Evolutionary conservation across 331 rosid genomes (phyloP), one percentile per base, ranked within the genome.

Genomic region (Phaseolus coccineus): DNA sequence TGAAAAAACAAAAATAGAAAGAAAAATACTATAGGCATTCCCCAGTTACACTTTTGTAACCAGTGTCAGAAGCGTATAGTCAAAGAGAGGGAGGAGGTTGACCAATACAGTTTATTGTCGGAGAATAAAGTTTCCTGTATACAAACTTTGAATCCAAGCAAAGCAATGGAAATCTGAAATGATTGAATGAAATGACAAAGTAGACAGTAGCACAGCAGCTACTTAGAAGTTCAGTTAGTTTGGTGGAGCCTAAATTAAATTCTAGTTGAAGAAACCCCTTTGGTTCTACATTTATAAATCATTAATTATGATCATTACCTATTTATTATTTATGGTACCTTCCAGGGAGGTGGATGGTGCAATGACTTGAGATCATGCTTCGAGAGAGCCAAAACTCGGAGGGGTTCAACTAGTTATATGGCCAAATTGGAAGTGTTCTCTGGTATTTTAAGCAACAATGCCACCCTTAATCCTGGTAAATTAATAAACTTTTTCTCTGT

Each of bases 311-410:
- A 22, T 61, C 3, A 67, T 30, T 2, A 6, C 19, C 27, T 62
- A 55, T 64, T 67, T 44, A 46, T 64, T 22, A 48, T 56, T 71
- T 37, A 31, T 59, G 33, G 69, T 47, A 40, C 31, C 10, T 86
- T 16, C 2, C 84, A 95, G 99, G 99, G 99, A 22, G 99, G 99
- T 56, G 99, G 97, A 73, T 95, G 99, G 99, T 95, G 98, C 89
- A 93, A 95, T 70, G 93, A 90, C 79, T 53, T 91, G 51, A 5
- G 56, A 56, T 86, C 99, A 64, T 95, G 99, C 87, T 84, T 85
- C 62, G 97, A 85, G 15, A 89, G 99, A 80, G 99, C 99, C 31
- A 39, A 61, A 2, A 77, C 89, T 7, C 88, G 91, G 27, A 85
- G 98, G 84, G 99, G 99, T 44, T 95, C 99, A 10, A 88, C 99